Conservation (phyloP, 345 rosid species). For the Raphanus raphanistrum region DNA sequence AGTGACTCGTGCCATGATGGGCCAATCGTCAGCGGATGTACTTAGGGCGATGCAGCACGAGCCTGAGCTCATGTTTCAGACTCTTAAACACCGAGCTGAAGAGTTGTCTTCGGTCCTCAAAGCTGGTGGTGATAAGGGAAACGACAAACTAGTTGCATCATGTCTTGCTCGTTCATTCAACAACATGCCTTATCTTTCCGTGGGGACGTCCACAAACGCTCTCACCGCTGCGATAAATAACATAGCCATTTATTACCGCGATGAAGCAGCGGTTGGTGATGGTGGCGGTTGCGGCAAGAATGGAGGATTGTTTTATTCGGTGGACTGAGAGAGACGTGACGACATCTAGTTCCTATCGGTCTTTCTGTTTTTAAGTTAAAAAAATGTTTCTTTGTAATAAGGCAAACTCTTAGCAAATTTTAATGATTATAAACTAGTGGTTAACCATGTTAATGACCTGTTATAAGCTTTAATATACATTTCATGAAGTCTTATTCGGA, state of each 20-base stretch:
- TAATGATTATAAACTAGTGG: background rate
- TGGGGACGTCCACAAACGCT: slow-evolving; percentile 52
- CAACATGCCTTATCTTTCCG: slow-evolving; percentile 83
- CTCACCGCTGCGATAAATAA: slow-evolving; percentile 56
- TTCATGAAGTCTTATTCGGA: background rate
- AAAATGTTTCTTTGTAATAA: slow-evolving; percentile 30
- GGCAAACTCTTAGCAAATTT: slow-evolving; percentile 9
- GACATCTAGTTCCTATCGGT: slow-evolving; percentile 11
- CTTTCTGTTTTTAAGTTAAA: background rate
- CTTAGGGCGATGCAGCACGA: slow-evolving; percentile 93
- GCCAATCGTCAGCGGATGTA: slow-evolving; percentile 75
- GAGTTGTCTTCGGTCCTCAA: slow-evolving; percentile 40
- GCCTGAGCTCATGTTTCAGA: slow-evolving; percentile 92
- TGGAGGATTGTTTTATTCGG: slow-evolving; percentile 72
- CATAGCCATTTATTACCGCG: slow-evolving; percentile 59
- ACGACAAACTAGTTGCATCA: slow-evolving; percentile 44
- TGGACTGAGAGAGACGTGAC: slow-evolving; percentile 48
- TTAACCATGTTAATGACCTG: slow-evolving; percentile 13
- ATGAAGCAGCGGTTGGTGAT: slow-evolving; percentile 39
- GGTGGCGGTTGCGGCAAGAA: slow-evolving; percentile 45
- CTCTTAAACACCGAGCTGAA: slow-evolving; percentile 85
- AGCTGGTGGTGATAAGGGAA: slow-evolving; percentile 35
- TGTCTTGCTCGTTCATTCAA: slow-evolving; percentile 69
- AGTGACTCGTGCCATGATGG: slow-evolving; percentile 70
- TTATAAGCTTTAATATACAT: background rate